Conservation (phyloP, 2,329 filamentous ascomycete genomes). For the Aspergillus pseudoviridinutans region DNA sequence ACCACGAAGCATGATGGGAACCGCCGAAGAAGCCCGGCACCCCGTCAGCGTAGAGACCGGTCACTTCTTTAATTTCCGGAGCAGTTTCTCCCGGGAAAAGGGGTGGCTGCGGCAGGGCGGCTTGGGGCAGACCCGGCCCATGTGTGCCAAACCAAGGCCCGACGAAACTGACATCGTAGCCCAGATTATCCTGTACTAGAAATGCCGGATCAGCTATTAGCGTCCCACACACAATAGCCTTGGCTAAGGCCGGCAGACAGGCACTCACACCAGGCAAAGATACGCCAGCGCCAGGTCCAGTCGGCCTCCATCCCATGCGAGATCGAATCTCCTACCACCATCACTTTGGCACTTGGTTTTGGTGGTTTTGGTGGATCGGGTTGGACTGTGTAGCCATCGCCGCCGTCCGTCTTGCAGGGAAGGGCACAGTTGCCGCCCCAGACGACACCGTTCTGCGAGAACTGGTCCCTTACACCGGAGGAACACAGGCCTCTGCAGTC, state of each 20-base stretch:
- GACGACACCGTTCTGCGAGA: background rate
- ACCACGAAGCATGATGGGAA: background rate
- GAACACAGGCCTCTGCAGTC: background rate
- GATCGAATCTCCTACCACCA: slow-evolving; percentile 1
- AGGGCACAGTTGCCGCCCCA: background rate
- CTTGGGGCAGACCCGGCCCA: background rate
- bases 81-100: background rate
- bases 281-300: slow-evolving; percentile 1
- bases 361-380: background rate
- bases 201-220: background rate
- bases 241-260: too few species aligned
- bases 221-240: background rate
- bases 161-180: background rate
- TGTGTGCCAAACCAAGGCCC: background rate
- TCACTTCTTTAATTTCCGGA: background rate
- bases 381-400: background rate
- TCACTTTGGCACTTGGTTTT: background rate
- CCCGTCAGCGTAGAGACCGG: background rate
- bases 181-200: background rate
- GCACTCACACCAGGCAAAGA: background rate
- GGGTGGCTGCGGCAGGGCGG: background rate
- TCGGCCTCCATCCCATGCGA: background rate
- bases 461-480: background rate
- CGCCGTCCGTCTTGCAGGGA: background rate
- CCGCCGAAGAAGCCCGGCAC: background rate